phyloP scores from a whole-genome alignment of 2,329 filamentous ascomycete species.

The Keithomyces neogunnii region DNA sequence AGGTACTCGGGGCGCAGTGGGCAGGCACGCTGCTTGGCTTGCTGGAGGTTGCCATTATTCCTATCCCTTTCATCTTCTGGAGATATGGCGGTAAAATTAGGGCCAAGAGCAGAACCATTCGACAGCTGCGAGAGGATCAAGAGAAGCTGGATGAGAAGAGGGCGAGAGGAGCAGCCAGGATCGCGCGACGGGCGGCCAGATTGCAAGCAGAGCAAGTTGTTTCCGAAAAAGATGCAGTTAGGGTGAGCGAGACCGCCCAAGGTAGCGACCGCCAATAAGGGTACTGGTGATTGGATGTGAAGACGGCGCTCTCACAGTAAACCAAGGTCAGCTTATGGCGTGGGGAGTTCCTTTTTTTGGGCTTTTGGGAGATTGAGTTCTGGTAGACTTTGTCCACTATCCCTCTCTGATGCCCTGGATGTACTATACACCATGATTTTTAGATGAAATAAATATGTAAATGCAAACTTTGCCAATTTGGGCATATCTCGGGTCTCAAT shows the following conservation, averaged over 20 bases:
- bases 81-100: slow-evolving; percentile 47
- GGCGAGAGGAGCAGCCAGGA: slow-evolving; percentile 20
- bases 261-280: background rate
- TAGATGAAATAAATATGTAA: too few relatives aligned
- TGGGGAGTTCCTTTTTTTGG: too few relatives aligned
- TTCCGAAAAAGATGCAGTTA: too few relatives aligned
- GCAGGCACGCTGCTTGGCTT: slow-evolving; percentile 67
- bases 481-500: too few relatives aligned
- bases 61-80: slow-evolving; percentile 76
- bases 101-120: slow-evolving; percentile 38
- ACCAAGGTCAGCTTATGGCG: too few relatives aligned
- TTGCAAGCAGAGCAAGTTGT: background rate
- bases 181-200: slow-evolving; percentile 4
- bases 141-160: slow-evolving; percentile 24
- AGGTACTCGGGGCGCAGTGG: slow-evolving; percentile 63
- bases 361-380: too few relatives aligned
- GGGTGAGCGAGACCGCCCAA: background rate
- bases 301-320: too few relatives aligned
- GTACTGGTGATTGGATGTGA: background rate
- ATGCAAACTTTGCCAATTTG: too few relatives aligned
- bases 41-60: slow-evolving; percentile 64
- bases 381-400: too few relatives aligned
- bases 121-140: slow-evolving; percentile 36
- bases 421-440: too few relatives aligned
- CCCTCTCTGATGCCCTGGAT: too few relatives aligned